Evolutionary conservation across 2,329 filamentous ascomycete genomes (phyloP).

Genomic region (Fusarium subtropicale): DNA sequence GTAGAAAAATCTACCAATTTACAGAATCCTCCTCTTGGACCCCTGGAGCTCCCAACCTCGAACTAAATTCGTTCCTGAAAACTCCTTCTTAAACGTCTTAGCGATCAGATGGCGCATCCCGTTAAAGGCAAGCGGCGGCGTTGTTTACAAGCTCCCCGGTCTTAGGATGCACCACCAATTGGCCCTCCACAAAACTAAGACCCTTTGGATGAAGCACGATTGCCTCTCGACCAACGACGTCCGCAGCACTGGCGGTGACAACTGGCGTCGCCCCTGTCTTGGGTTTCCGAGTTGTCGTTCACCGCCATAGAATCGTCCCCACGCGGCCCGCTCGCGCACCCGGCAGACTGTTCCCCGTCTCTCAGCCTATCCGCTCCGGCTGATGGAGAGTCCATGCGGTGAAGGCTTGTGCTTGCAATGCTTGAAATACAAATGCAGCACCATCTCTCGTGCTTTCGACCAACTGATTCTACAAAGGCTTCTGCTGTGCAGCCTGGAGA

Average conservation of each 20-base stretch:
- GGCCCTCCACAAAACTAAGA: slow-evolving; percentile 31
- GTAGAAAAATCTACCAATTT: not conserved
- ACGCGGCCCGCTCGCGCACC: slow-evolving; percentile 46
- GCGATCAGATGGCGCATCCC: slow-evolving; percentile 42
- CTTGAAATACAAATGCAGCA: slow-evolving; percentile 44
- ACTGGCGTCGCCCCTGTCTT: slow-evolving; percentile 42
- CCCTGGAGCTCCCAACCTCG: slow-evolving; percentile 32
- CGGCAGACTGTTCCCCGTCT: slow-evolving; percentile 31
- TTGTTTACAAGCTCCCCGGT: slow-evolving; percentile 40
- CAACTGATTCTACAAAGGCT: slow-evolving; percentile 34
- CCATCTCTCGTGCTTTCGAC: slow-evolving; percentile 33
- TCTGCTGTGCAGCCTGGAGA: slow-evolving; percentile 44
- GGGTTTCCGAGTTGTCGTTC: slow-evolving; percentile 35
- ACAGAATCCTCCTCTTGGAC: slow-evolving; percentile 3
- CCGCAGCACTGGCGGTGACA: slow-evolving; percentile 48
- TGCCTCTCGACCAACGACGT: slow-evolving; percentile 35
- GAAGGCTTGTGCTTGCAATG: slow-evolving; percentile 29
- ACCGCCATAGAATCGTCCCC: slow-evolving; percentile 46
- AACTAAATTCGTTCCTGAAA: slow-evolving; percentile 39
- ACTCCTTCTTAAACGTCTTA: slow-evolving; percentile 24
- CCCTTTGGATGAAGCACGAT: slow-evolving; percentile 28
- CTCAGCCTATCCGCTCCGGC: slow-evolving; percentile 34
- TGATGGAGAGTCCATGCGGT: slow-evolving; percentile 37
- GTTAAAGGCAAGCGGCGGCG: slow-evolving; percentile 35
- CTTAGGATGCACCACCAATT: slow-evolving; percentile 44